Conservation (phyloP, 2,329 filamentous ascomycete genomes). For the Elsinoe fawcettii region DNA sequence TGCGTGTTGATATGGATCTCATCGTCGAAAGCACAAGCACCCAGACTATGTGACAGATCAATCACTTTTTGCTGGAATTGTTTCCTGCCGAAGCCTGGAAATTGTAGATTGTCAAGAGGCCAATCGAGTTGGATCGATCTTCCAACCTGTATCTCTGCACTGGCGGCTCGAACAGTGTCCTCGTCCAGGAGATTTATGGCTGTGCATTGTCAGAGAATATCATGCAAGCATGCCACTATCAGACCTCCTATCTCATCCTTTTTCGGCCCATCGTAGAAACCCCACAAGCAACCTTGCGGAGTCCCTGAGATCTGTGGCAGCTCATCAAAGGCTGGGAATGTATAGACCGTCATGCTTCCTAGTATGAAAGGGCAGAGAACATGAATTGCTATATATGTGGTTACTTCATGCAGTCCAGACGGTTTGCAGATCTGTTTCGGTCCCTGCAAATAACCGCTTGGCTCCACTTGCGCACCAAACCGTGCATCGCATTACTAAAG, state of each 20-base stretch:
- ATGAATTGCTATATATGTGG: too few species aligned
- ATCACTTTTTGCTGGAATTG: constrained; percentile 31
- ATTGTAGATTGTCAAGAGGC: constrained; percentile 30
- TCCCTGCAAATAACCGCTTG: too few species aligned
- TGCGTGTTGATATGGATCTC: constrained; percentile 30
- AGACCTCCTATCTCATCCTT: constrained; percentile 38
- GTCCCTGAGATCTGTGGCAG: constrained; percentile 36
- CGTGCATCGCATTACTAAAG: too few species aligned
- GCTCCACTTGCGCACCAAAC: too few species aligned
- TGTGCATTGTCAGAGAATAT: not conserved
- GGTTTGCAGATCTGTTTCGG: not conserved
- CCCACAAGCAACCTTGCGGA: constrained; percentile 37
- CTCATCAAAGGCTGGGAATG: constrained; percentile 36
- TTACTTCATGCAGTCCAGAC: not conserved
- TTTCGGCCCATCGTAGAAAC: constrained; percentile 38
- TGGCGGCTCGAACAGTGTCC: constrained; percentile 36
- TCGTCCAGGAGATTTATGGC: constrained; percentile 37
- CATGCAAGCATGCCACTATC: constrained; percentile 20
- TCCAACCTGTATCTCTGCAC: constrained; percentile 36
- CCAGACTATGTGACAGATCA: constrained; percentile 18
- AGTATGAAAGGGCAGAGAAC: too few species aligned
- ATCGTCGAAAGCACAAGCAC: constrained; percentile 30
- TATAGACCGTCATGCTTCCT: not conserved
- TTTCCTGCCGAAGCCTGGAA: constrained; percentile 30
- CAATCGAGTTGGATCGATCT: constrained; percentile 37